Base-by-base conservation (phyloP, 306 rosid species). In the Dryas octopetala region DNA sequence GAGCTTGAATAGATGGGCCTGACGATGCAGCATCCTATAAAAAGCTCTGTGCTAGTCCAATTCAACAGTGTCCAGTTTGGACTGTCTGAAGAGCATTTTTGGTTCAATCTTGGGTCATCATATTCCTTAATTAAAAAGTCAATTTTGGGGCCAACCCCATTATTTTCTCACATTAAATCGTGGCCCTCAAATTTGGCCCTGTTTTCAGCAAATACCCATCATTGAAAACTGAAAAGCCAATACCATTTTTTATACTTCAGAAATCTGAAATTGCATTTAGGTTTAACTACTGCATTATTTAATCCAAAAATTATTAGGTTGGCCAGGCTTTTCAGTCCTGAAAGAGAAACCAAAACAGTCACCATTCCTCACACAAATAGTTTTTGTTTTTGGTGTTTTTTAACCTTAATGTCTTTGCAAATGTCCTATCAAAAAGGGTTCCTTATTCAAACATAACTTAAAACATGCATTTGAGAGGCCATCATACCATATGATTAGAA, bases 401-500 rank as follows among this genome's bases (percentile, higher is more conserved):
- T 69, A 7, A 54, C 23, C 46, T 58, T 58, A 47, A 28, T 55
- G 70, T 81, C 49, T 32, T 62, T 14, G 66, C 51, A 43, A 40
- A 17, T 14, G 53, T 54, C 60, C 72, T 12, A 19, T 78, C 78
- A 85, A 67, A 66, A 68, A 32, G 38, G 48, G 48, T 16, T 71
- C 71, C 78, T 77, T 47, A 82, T 67, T 76, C 70, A 68, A 59
- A 75, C 85, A 75, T 66, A 68, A 38, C 80, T 77, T 85, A 75
- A 75, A 84, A 64, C 67, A 76, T 78, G 85, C 78, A 78, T 82
- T 57, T n/a, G 74, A 79, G 75, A 74, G 62, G 58, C 7, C 6
- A 75, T 75, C 75, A 70, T 76, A 60, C 69, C 60, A 61, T 46
- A 83, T 83, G 86, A 83, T 76, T 76, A 50, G 69, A 69, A 41